A percentile compares a stretch with the other conserved stretches of the same genome.
phyloP scores from a whole-genome alignment of 495 filamentous ascomycete genomes.

The Hypoxylon crocopeplum region DNA sequence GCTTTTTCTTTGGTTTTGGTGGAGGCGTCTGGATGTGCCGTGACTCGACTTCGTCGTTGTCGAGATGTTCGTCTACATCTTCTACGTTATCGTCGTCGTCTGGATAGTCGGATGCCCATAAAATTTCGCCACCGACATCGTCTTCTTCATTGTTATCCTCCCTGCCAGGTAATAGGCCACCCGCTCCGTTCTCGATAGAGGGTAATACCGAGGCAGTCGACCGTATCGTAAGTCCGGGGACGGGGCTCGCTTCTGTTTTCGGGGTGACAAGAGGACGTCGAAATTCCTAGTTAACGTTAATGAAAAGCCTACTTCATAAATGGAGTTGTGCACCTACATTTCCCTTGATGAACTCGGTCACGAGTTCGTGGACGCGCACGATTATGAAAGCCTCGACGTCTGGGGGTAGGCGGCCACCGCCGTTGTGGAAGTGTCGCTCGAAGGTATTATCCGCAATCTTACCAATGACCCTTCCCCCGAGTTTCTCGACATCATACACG shows the following conservation, averaged over 20 bases:
- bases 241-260: background rate
- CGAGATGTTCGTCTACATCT: background rate
- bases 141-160: background rate
- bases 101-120: no score
- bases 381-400: slow-evolving; percentile 20
- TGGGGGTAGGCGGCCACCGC: slow-evolving; percentile 23
- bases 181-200: slow-evolving; percentile 10
- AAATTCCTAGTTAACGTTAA: slow-evolving; percentile 25
- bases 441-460: slow-evolving; percentile 31
- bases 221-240: background rate
- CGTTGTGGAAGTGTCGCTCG: slow-evolving; percentile 28
- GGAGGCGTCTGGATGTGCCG: background rate
- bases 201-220: background rate
- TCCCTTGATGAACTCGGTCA: slow-evolving; percentile 16
- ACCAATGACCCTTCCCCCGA: slow-evolving; percentile 32
- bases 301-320: background rate
- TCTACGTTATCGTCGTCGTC: background rate
- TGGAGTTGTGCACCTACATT: slow-evolving; percentile 19
- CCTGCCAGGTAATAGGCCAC: background rate
- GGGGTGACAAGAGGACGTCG: background rate
- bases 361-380: slow-evolving; percentile 22
- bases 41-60: background rate
- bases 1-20: slow-evolving; percentile 3
- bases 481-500: slow-evolving; percentile 35
- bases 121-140: background rate